Percentiles rank a stretch among this genome's conserved stretches.
These are phyloP conservation scores for Diplodia scrobiculata DNA, from an alignment of 2,329 filamentous ascomycete species.

Conservation along the genomic window DNA sequence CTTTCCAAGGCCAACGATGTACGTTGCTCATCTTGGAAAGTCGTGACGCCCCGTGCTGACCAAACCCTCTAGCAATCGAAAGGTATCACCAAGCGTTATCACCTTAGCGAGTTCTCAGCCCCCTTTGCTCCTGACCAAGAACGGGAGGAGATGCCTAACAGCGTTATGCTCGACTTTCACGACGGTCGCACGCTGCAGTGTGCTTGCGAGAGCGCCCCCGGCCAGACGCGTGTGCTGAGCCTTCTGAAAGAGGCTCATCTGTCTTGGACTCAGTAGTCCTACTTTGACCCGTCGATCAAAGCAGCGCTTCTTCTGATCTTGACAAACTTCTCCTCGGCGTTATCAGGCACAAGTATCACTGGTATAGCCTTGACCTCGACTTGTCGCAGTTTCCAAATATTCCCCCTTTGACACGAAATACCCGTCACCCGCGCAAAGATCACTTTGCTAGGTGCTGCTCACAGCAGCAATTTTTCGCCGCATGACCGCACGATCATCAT, in stretches of 20 bases:
- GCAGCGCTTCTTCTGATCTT: background rate
- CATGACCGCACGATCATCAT: slow-evolving; percentile 27
- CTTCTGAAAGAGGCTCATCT: slow-evolving; percentile 21
- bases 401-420: slow-evolving; percentile 21
- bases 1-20: slow-evolving; percentile 63
- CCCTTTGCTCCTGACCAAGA: slow-evolving; percentile 88
- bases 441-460: slow-evolving; percentile 4
- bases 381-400: slow-evolving; percentile 6
- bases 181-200: slow-evolving; percentile 65
- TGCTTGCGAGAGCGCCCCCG: slow-evolving; percentile 49
- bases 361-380: background rate
- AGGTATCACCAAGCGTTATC: slow-evolving; percentile 75
- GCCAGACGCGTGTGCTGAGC: slow-evolving; percentile 41
- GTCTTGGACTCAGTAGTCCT: slow-evolving; percentile 13
- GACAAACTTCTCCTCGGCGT: background rate
- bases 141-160: slow-evolving; percentile 88
- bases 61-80: slow-evolving; percentile 41
- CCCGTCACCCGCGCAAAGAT: slow-evolving; percentile 20
- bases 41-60: slow-evolving; percentile 6
- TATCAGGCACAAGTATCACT: background rate
- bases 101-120: slow-evolving; percentile 77
- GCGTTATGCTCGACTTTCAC: slow-evolving; percentile 65
- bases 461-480: background rate
- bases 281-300: background rate
- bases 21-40: slow-evolving; percentile 11